Percentiles rank a stretch among this genome's conserved stretches.
phyloP scores from a whole-genome alignment of 768 basidiomycete species.

The Trametes cubensis region DNA sequence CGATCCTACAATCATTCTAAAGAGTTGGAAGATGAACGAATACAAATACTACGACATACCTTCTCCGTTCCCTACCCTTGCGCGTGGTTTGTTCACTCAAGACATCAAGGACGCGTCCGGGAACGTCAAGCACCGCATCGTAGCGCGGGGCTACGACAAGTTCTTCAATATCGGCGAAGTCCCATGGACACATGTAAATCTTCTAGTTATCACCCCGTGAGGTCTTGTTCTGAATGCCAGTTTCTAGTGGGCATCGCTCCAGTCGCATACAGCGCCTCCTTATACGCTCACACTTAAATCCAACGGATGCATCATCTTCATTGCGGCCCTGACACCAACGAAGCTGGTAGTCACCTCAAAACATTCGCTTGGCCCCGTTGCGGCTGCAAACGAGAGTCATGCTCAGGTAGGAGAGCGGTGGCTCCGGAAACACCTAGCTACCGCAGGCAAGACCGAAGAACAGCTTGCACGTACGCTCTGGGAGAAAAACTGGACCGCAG shows the following conservation, averaged over 20 bases:
- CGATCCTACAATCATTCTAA: slow-evolving; percentile 55
- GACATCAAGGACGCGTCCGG: slow-evolving; percentile 42
- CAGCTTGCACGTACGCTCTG: slow-evolving; percentile 77
- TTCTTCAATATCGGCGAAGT: slow-evolving; percentile 99
- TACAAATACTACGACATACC: slow-evolving; percentile 91
- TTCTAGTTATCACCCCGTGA: background rate
- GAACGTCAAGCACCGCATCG: slow-evolving; percentile 56
- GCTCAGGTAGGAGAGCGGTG: slow-evolving; percentile 84
- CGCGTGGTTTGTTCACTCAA: slow-evolving; percentile 83
- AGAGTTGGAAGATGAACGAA: slow-evolving; percentile 98
- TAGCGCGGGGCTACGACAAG: slow-evolving; percentile 95
- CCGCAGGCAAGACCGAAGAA: slow-evolving; percentile 65
- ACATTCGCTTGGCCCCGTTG: slow-evolving; percentile 73
- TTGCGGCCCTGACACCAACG: slow-evolving; percentile 76
- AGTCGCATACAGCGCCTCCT: slow-evolving; percentile 68
- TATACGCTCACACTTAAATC: slow-evolving; percentile 91
- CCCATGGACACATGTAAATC: slow-evolving; percentile 86
- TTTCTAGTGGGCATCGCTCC: slow-evolving; percentile 75
- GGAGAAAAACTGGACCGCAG: slow-evolving; percentile 84
- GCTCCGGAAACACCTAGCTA: slow-evolving; percentile 68
- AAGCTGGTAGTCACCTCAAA: slow-evolving; percentile 90
- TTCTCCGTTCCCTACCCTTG: slow-evolving; percentile 93
- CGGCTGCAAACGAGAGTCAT: slow-evolving; percentile 52
- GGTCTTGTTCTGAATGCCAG: background rate
- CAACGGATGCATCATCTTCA: slow-evolving; percentile 97